phyloP scores from a whole-genome alignment of 352 stramenopile species.

The Bremia lactucae region DNA sequence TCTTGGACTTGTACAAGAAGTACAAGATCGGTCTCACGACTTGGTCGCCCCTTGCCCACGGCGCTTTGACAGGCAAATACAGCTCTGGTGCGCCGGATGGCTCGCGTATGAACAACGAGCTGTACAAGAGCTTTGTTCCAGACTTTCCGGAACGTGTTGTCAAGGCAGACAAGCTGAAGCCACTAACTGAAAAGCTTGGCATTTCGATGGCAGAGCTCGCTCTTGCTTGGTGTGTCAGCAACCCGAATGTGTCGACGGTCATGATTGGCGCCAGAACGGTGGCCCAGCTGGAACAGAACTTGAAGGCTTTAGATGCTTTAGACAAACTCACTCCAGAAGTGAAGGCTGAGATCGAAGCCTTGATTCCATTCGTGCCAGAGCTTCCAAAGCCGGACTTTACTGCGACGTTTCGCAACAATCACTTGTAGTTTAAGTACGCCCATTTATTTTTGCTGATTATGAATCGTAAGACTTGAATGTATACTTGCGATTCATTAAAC shows the following conservation, averaged over 20 bases:
- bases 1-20: slow-evolving; percentile 33
- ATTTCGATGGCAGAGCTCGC: slow-evolving; percentile 33
- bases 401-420: too few relatives aligned
- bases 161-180: slow-evolving; percentile 24
- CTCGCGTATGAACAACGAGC: slow-evolving; percentile 11
- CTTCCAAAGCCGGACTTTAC: neutral
- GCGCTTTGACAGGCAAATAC: slow-evolving; percentile 62
- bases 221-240: slow-evolving; percentile 42
- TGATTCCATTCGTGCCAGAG: slow-evolving; percentile 7
- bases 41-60: slow-evolving; percentile 24
- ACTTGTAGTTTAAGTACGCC: too few relatives aligned
- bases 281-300: too few relatives aligned
- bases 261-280: slow-evolving; percentile 36
- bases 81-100: slow-evolving; percentile 17
- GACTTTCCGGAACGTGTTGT: slow-evolving; percentile 7
- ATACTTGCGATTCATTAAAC: too few relatives aligned
- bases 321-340: slow-evolving; percentile 35
- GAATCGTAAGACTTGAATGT: too few relatives aligned
- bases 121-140: slow-evolving; percentile 2
- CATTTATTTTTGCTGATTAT: too few relatives aligned
- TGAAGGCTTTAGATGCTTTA: slow-evolving; percentile 29
- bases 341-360: slow-evolving; percentile 36
- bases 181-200: slow-evolving; percentile 27
- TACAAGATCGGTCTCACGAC: slow-evolving; percentile 39
- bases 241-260: slow-evolving; percentile 42